Evolutionary conservation across 2,329 filamentous ascomycete genomes (phyloP).

Genomic region (Salinomyces thailandicus): DNA sequence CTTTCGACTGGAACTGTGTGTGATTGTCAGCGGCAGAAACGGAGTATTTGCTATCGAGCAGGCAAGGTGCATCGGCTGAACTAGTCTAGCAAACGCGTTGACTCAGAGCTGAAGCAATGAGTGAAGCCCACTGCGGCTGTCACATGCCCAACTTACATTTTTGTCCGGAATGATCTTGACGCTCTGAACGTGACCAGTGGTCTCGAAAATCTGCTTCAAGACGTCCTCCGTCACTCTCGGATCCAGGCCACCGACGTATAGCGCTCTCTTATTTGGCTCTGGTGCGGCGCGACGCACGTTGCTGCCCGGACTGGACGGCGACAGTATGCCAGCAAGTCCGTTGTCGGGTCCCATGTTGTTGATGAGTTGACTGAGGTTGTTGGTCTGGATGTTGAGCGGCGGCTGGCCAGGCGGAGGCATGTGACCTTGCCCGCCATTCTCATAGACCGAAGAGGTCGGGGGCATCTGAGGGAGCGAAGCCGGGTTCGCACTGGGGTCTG

Average conservation of each 20-base stretch:
- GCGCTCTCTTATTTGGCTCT: slow-evolving; percentile 94
- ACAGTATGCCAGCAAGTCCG: slow-evolving; percentile 55
- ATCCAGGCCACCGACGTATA: slow-evolving; percentile 93
- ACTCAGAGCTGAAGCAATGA: no score
- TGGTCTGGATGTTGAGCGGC: slow-evolving; percentile 83
- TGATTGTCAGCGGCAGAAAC: slow-evolving; percentile 1
- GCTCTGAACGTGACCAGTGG: slow-evolving; percentile 92
- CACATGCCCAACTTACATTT: slow-evolving; percentile 59
- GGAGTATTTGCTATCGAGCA: no score
- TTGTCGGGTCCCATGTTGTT: slow-evolving; percentile 74
- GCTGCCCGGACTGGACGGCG: slow-evolving; percentile 69
- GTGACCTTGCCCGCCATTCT: slow-evolving; percentile 64
- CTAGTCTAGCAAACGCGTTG: no score
- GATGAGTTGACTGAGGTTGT: slow-evolving; percentile 88
- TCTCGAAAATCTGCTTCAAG: slow-evolving; percentile 95
- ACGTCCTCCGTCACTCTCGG: slow-evolving; percentile 94
- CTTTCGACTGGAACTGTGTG: slow-evolving; percentile 61
- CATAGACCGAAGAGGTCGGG: slow-evolving; percentile 54
- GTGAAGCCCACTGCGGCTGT: background rate
- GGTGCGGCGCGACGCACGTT: slow-evolving; percentile 84
- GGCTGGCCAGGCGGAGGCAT: slow-evolving; percentile 51
- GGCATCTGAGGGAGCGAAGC: slow-evolving; percentile 61
- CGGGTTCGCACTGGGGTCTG: slow-evolving; percentile 56
- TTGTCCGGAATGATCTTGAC: slow-evolving; percentile 99
- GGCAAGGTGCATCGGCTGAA: no score